Conservation (phyloP, 306 rosid species). For the Mimosa pudica region DNA sequence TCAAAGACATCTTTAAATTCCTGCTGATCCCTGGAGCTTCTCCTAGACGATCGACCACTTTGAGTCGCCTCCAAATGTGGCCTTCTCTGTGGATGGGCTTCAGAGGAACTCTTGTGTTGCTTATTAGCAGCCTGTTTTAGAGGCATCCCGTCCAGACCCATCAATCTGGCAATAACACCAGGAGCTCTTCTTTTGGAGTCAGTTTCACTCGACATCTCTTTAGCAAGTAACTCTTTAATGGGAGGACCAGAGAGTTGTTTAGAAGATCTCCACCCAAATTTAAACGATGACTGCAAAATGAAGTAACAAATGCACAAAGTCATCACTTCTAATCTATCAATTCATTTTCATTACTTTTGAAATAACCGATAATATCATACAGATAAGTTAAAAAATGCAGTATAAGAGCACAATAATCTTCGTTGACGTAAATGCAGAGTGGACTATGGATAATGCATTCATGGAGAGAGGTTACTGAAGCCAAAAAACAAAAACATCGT, state of each 20-base stretch:
- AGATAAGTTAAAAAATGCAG: constrained; percentile 18
- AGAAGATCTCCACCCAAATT: constrained; percentile 64
- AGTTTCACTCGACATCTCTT: constrained; percentile 67
- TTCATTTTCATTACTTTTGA: constrained; percentile 6
- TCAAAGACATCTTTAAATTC: constrained; percentile 94
- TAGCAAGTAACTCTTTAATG: constrained; percentile 70
- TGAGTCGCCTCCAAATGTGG: constrained; percentile 49
- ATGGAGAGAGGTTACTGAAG: constrained; percentile 1
- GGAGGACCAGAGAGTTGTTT: constrained; percentile 65
- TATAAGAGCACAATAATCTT: constrained; percentile 13
- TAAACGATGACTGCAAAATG: constrained; percentile 60
- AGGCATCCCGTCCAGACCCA: constrained; percentile 96
- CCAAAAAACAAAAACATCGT: constrained; percentile 39
- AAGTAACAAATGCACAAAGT: constrained; percentile 24
- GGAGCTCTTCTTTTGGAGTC: constrained; percentile 74
- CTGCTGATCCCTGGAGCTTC: constrained; percentile 65
- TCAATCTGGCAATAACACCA: constrained; percentile 83
- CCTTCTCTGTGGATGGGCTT: constrained; percentile 33
- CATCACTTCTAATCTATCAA: constrained; percentile 20
- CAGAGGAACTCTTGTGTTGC: constrained; percentile 51
- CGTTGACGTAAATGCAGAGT: neutral
- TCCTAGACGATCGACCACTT: constrained; percentile 55
- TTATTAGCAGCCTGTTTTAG: constrained; percentile 57
- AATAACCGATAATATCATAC: constrained; percentile 6
- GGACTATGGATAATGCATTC: neutral